A percentile compares a stretch with the other conserved stretches of the same genome.
Evolutionary conservation across 306 rosid species (phyloP).

Genomic region (Citrullus mucosospermus): DNA sequence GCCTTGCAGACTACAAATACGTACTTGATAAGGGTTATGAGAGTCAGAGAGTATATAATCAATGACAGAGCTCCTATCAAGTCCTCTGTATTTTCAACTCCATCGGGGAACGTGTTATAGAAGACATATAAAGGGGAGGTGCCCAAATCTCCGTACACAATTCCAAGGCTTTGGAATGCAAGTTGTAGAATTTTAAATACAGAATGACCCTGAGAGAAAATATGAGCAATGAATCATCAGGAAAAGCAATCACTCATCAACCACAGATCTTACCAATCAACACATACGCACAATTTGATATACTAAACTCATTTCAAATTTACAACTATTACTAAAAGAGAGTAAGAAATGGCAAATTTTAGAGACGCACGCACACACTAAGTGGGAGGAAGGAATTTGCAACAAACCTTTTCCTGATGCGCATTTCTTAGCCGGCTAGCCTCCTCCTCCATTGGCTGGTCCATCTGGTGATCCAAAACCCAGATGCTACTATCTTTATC

Average conservation of each 20-base stretch:
- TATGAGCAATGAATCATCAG: slow-evolving; percentile 13
- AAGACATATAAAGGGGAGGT: slow-evolving; percentile 94
- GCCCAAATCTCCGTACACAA: slow-evolving; percentile 93
- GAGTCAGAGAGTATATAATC: slow-evolving; percentile 93
- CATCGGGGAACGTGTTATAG: slow-evolving; percentile 72
- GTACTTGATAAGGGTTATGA: slow-evolving; percentile 83
- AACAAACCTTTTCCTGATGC: not conserved
- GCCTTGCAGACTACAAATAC: slow-evolving; percentile 75
- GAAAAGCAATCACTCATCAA: not conserved
- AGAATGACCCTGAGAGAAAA: slow-evolving; percentile 52
- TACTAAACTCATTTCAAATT: not conserved
- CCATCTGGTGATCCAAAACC: slow-evolving; percentile 7
- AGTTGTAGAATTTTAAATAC: slow-evolving; percentile 61
- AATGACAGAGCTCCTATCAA: slow-evolving; percentile 86
- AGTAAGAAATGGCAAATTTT: not conserved
- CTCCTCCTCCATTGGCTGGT: slow-evolving; percentile 19
- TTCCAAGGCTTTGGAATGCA: slow-evolving; percentile 96
- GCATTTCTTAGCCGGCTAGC: slow-evolving; percentile 2
- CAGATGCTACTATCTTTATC: not conserved
- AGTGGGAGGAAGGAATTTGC: not conserved
- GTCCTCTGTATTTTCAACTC: slow-evolving; percentile 58
- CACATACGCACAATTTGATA: not conserved
- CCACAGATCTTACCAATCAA: not conserved
- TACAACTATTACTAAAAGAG: not conserved
- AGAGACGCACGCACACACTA: not conserved